Base-by-base conservation (phyloP, 306 rosid species). In the Cicer cuneatum region DNA sequence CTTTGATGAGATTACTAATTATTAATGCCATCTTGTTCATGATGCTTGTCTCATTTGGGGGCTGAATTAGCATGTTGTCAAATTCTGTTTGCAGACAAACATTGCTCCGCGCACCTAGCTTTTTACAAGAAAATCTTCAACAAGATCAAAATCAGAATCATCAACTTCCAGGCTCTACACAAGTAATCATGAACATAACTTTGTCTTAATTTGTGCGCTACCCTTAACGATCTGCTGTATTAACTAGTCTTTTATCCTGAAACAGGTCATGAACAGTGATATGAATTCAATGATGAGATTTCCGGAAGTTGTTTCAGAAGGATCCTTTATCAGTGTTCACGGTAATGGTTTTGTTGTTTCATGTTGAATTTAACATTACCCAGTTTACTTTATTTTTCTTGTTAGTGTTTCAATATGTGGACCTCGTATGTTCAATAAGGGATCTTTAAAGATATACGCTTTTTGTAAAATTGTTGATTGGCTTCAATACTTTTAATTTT, bases 71-170 rank as follows among this genome's bases (percentile, higher is more conserved):
- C 57, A 79, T 78, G 49, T 64, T 63, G 41, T 73, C 79, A 49
- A 81, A 37, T 77, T 40, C 63, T 77, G 37, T 58, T 86, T 56
- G 40, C 85, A 93, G 98, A 69, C 90, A 89, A 80, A 80, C 83
- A 74, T 62, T 80, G 64, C 82, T 73, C 64, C 76, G 76, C 80
- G 74, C 83, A 45, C 67, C 81, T 61, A 76, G 82, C 68, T 63
- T 85, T 57, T 83, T 82, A 33, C 78, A 71, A 15, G 83, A 81
- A 62, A 85, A 83, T 73, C 82, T 70, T 37, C 87, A 75, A 64
- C 90, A 71, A 35, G 65, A 75, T 54, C 93, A 69, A 75, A 82
- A 68, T 82, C 86, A 64, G 59, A 84, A 68, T 67, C 98, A 64
- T 69, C 89, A 85, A 58, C 81, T 83, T 81, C 83, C 87, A 69